A percentile compares a stretch with the other conserved stretches of the same genome.
Conservation (phyloP, 345 rosid species). For the Salix viminalis region DNA sequence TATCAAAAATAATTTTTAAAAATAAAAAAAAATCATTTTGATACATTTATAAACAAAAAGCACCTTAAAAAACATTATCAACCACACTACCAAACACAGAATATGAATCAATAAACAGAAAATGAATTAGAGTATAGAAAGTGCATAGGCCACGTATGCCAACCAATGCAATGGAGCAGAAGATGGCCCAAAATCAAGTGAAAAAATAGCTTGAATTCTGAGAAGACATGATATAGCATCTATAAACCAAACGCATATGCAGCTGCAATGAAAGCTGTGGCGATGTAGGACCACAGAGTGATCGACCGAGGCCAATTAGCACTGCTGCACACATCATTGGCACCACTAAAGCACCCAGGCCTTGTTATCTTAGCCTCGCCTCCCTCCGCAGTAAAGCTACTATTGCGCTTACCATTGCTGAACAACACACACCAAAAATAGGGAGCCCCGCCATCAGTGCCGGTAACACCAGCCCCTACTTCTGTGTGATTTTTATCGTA, state of each 20-base stretch:
- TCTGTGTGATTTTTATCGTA: conserved; percentile 62
- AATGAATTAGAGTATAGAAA: not conserved
- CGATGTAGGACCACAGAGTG: conserved; percentile 20
- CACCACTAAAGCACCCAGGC: conserved; percentile 74
- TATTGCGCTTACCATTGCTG: conserved; percentile 54
- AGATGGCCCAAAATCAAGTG: conserved; percentile 9
- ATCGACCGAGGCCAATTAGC: conserved; percentile 25
- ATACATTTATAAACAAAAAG: too few species aligned
- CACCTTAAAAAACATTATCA: too few species aligned
- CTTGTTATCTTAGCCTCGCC: conserved; percentile 51
- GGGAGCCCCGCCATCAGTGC: conserved; percentile 60
- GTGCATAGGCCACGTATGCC: not conserved
- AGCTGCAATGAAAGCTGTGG: conserved; percentile 24
- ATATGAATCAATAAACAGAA: conserved; percentile 4
- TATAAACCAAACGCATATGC: conserved; percentile 34
- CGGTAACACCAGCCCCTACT: conserved; percentile 58
- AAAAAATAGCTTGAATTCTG: not conserved
- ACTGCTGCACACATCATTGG: conserved; percentile 54
- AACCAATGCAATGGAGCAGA: not conserved
- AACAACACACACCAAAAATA: conserved; percentile 75
- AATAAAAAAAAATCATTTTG: too few species aligned
- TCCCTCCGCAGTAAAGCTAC: conserved; percentile 49
- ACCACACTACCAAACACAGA: too few species aligned
- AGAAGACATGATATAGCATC: not conserved
- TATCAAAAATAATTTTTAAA: too few species aligned